phyloP scores from a whole-genome alignment of 2,329 filamentous ascomycete species.

The Sphaerostilbella broomeana region DNA sequence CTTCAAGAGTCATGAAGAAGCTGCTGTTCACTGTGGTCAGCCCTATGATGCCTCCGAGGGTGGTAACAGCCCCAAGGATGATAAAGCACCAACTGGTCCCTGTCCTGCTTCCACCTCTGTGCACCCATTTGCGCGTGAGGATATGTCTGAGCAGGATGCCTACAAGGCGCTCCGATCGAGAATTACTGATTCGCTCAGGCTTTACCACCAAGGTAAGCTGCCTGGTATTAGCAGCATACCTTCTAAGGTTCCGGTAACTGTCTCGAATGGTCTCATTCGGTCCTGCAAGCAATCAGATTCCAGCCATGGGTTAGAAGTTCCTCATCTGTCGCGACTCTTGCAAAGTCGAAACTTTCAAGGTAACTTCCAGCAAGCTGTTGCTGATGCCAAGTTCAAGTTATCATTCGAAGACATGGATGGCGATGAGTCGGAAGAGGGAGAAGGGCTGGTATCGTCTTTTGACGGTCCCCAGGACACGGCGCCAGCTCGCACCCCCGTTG shows the following conservation, averaged over 20 bases:
- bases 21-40: constrained; percentile 80
- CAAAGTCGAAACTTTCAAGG: constrained; percentile 54
- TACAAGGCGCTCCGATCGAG: constrained; percentile 45
- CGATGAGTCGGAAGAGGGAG: constrained; percentile 45
- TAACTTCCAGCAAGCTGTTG: constrained; percentile 52
- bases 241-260: constrained; percentile 24
- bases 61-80: constrained; percentile 19
- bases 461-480: constrained; percentile 14
- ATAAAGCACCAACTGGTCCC: constrained; percentile 18
- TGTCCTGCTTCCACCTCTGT: constrained; percentile 19
- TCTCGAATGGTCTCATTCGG: constrained; percentile 3
- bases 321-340: constrained; percentile 62
- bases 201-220: constrained; percentile 46
- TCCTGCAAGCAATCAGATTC: constrained; percentile 28
- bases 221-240: constrained; percentile 43
- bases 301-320: constrained; percentile 51
- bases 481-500: constrained; percentile 31
- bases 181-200: constrained; percentile 47
- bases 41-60: constrained; percentile 52
- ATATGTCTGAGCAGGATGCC: constrained; percentile 48
- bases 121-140: constrained; percentile 32
- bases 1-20: constrained; percentile 93
- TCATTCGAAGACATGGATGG: constrained; percentile 46
- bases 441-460: too few relatives aligned
- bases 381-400: constrained; percentile 51